Conservation (phyloP, 225 moss, liverwort and hornwort species). For the Takakia lepidozioides region DNA sequence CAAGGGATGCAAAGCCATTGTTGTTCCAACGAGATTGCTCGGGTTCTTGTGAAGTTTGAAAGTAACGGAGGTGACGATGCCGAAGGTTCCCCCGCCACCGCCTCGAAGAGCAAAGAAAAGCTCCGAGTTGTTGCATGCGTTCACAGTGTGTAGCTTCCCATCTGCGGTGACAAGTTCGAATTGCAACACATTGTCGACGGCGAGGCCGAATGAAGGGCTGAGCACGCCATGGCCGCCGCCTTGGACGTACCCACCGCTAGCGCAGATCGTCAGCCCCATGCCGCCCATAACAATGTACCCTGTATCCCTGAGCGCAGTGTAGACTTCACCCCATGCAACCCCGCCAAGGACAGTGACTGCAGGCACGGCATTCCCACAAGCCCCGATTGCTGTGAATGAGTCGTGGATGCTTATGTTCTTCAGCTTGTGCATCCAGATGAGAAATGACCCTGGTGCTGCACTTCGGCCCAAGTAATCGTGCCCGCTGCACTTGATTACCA, state of each 20-base stretch:
- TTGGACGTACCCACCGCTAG: constrained; percentile 31
- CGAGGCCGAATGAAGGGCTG: constrained; percentile 24
- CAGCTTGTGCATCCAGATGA: constrained; percentile 37
- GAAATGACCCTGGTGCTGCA: constrained; percentile 27
- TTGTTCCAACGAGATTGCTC: constrained; percentile 10
- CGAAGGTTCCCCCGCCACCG: constrained; percentile 30
- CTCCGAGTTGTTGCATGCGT: constrained; percentile 21
- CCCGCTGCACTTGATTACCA: constrained; percentile 35
- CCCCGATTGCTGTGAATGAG: constrained; percentile 1
- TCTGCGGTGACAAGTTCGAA: constrained; percentile 31
- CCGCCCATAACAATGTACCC: constrained; percentile 21
- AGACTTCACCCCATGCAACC: constrained; percentile 33
- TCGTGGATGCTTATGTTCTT: constrained; percentile 11
- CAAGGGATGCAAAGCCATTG: constrained; percentile 10
- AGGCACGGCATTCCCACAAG: not conserved
- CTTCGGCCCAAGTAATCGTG: constrained; percentile 37
- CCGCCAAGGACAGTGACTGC: constrained; percentile 12
- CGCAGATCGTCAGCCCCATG: constrained; percentile 23
- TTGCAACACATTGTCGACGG: constrained; percentile 30
- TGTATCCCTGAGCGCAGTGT: constrained; percentile 16
- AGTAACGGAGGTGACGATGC: constrained; percentile 34
- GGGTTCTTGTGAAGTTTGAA: constrained; percentile 24
- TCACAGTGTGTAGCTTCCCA: constrained; percentile 11
- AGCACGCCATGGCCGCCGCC: constrained; percentile 35
- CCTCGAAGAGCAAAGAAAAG: constrained; percentile 40